Conservation (phyloP, 306 rosid species). For the Lagenaria siceraria region DNA sequence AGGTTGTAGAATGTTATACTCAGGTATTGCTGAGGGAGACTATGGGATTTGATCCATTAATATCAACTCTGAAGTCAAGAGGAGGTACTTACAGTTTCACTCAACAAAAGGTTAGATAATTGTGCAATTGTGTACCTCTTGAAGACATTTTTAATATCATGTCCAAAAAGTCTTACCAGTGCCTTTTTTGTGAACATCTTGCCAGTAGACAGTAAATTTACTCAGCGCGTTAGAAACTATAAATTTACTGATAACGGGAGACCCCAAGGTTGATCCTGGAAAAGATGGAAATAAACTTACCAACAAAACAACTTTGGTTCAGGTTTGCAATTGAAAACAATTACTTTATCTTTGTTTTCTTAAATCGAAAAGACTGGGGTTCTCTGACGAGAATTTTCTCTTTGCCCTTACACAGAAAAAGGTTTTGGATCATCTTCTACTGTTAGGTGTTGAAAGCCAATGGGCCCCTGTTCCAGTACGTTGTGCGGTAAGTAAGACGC, state of each 20-base stretch:
- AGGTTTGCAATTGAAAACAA: constrained; percentile 32
- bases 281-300: constrained; percentile 65
- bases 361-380: constrained; percentile 11
- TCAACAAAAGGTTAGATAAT: constrained; percentile 85
- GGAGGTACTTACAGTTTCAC: constrained; percentile 66
- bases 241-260: constrained; percentile 60
- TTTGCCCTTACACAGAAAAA: constrained; percentile 46
- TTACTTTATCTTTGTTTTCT: constrained; percentile 8
- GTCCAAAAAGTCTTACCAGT: constrained; percentile 23
- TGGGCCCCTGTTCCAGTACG: constrained; percentile 89
- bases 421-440: constrained; percentile 61
- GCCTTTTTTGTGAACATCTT: constrained; percentile 24
- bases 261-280: constrained; percentile 60
- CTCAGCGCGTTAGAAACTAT: constrained; percentile 76
- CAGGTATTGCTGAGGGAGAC: constrained; percentile 89
- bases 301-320: constrained; percentile 64
- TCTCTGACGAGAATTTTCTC: constrained; percentile 18
- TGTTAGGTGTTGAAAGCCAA: constrained; percentile 85
- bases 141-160: background rate
- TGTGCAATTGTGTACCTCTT: constrained; percentile 17
- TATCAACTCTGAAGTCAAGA: constrained; percentile 63
- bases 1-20: constrained; percentile 9
- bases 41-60: constrained; percentile 66
- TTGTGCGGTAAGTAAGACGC: constrained; percentile 56
- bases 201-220: constrained; percentile 96